These are phyloP conservation scores for Fomitopsis betulina DNA, from an alignment of 1,284 basidiomycete genomes.

Conservation along the genomic window DNA sequence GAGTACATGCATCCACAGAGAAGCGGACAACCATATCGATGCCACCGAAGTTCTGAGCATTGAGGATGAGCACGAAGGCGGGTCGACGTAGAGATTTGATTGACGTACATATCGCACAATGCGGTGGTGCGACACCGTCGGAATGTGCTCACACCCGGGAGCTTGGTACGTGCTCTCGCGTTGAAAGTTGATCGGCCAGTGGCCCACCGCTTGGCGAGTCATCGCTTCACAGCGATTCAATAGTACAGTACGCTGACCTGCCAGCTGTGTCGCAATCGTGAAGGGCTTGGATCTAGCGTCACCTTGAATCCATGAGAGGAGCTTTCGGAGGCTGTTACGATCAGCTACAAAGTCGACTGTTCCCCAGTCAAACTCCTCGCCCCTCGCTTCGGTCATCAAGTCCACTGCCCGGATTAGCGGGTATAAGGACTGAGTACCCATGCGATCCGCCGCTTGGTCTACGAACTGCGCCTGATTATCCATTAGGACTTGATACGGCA, in stretches of 20 bases:
- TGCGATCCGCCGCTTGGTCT: conserved; percentile 47
- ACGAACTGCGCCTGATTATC: conserved; percentile 40
- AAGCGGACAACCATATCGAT: conserved; percentile 47
- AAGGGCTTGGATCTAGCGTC: neutral
- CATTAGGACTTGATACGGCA: conserved; percentile 40
- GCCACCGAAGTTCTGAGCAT: conserved; percentile 38
- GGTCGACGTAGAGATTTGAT: neutral
- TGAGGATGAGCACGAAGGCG: neutral
- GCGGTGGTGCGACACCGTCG: conserved; percentile 9
- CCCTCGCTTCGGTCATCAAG: conserved; percentile 13
- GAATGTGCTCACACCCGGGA: conserved; percentile 8
- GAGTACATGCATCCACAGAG: conserved; percentile 44
- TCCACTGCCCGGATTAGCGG: conserved; percentile 44
- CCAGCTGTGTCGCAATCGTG: neutral
- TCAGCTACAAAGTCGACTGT: conserved; percentile 49
- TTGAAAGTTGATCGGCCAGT: conserved; percentile 7
- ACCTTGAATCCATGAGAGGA: conserved; percentile 42
- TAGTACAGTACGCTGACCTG: neutral
- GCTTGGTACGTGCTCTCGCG: conserved; percentile 7
- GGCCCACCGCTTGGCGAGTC: neutral
- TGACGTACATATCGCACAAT: conserved; percentile 14
- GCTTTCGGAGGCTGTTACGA: conserved; percentile 50
- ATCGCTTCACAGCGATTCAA: neutral
- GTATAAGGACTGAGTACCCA: conserved; percentile 26
- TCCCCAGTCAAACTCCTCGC: conserved; percentile 31